Percentiles rank a stretch among this genome's conserved stretches.
Evolutionary conservation across 192 early-diverging fungal species (phyloP).

Genomic region (Pilobolus umbonatus): DNA sequence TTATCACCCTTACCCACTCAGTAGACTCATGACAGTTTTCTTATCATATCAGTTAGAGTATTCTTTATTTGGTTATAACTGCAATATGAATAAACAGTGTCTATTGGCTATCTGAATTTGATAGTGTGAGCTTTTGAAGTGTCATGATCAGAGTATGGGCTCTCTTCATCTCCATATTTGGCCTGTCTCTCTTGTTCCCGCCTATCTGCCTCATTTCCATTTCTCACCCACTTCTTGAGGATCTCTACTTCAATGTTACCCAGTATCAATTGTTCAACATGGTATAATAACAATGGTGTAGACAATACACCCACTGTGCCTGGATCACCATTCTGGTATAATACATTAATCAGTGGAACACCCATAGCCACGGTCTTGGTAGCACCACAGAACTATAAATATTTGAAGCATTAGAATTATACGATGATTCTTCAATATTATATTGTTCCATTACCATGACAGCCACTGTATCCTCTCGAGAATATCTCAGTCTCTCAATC

Average conservation of each 20-base stretch:
- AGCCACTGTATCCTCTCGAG: slow-evolving; percentile 55
- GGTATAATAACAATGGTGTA: slow-evolving; percentile 64
- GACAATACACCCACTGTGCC: slow-evolving; percentile 52
- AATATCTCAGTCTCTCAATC: slow-evolving; percentile 25
- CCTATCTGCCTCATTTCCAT: slow-evolving; percentile 15
- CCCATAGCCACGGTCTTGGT: slow-evolving; percentile 78
- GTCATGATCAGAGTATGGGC: not conserved
- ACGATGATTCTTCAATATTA: not conserved
- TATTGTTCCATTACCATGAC: slow-evolving; percentile 35
- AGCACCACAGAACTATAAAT: slow-evolving; percentile 54
- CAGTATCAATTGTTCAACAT: slow-evolving; percentile 64
- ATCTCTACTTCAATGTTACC: slow-evolving; percentile 54
- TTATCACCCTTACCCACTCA: too few species aligned
- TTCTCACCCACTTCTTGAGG: slow-evolving; percentile 51
- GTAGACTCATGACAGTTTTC: too few species aligned
- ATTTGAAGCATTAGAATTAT: slow-evolving; percentile 1
- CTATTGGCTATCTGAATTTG: too few species aligned
- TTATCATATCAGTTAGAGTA: too few species aligned
- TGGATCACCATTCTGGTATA: slow-evolving; percentile 47
- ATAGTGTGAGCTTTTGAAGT: too few species aligned
- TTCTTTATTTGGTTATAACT: too few species aligned
- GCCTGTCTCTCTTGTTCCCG: not conserved
- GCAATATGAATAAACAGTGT: too few species aligned
- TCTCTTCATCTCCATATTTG: not conserved
- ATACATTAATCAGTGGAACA: slow-evolving; percentile 68